phyloP scores from a whole-genome alignment of 495 filamentous ascomycete genomes.

The Xylaria cubensis region DNA sequence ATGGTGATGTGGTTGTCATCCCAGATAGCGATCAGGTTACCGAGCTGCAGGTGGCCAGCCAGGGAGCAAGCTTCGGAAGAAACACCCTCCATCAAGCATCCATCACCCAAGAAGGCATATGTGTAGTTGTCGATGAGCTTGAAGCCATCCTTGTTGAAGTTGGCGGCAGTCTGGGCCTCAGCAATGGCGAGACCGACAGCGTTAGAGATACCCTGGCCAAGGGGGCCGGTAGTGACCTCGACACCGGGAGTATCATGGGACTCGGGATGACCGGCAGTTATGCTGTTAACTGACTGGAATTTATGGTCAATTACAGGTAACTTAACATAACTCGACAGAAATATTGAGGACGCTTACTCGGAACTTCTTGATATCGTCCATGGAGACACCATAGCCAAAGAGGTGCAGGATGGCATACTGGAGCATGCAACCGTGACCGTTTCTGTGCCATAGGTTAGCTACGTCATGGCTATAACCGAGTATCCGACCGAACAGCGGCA shows the following conservation, averaged over 20 bases:
- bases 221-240: slow-evolving; percentile 96
- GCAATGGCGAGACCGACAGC: slow-evolving; percentile 97
- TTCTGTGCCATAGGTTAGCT: slow-evolving; percentile 58
- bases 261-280: slow-evolving; percentile 96
- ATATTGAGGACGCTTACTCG: slow-evolving; percentile 67
- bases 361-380: slow-evolving; percentile 96
- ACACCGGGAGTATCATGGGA: slow-evolving; percentile 94
- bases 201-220: slow-evolving; percentile 94
- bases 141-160: slow-evolving; percentile 97
- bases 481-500: not conserved
- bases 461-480: slow-evolving; percentile 6
- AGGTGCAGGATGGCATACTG: slow-evolving; percentile 98
- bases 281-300: slow-evolving; percentile 79
- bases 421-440: slow-evolving; percentile 99
- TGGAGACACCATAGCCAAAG: slow-evolving; percentile 82
- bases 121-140: slow-evolving; percentile 96
- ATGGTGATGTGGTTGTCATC: slow-evolving; percentile 98
- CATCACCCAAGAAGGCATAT: slow-evolving; percentile 95
- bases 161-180: slow-evolving; percentile 84
- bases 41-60: slow-evolving; percentile 95
- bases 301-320: not conserved
- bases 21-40: slow-evolving; percentile 95
- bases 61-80: slow-evolving; percentile 89
- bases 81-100: slow-evolving; percentile 98
- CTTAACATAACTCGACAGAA: not conserved